Evolutionary conservation across 139 green algal species (phyloP), one percentile per base, ranked within the genome.

Genomic region (Coelastrella sp.): DNA sequence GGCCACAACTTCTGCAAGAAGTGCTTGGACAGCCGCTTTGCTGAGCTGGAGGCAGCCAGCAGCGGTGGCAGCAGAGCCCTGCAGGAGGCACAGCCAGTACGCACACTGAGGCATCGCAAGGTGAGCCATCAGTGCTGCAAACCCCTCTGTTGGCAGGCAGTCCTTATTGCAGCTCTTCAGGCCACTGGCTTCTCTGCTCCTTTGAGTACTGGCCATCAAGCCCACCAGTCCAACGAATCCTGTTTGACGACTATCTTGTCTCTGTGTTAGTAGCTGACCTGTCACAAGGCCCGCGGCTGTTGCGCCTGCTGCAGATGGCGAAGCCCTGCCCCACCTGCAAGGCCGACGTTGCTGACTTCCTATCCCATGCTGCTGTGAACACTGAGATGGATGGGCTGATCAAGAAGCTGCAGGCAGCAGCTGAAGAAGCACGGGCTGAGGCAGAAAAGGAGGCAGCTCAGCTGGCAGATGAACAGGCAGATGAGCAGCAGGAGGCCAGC

Each of bases 1-100:
- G 23, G 94, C 84, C 97, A 99, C 94, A 94, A 95, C 88, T 99
- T 98, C 96, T 99, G 97, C 97, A 96, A 96, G 84, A 83, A 92
- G 17, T 99, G 97, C 94, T 92, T 99, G 87, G 94, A 97, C 20
- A 92, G 87, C 71, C 93, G 94, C 60, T 98, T 97, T 89, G 92
- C 90, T n/a, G 91, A 73, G 57, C 14, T n/a, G 23, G 81, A 89
- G 77, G 54, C 80, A 17, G 47, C 66, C 16, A 54, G n/a, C 16
- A 54, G 5, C 7, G 10, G 17, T 4, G 85, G 73, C 85, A 83
- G 73, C 85, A 90, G 83, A 73, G 85, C 85, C 20, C 73, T 83
- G 68, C 73, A 76, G 23, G 85, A 75, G 11, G 77, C 89, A 59
- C 54, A 92, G 88, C 89, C 83, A 3, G 83, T 56, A n/a, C 66